A percentile compares a stretch with the other conserved stretches of the same genome.
These are phyloP conservation scores for Forsythia viridissima DNA, from an alignment of 257 asterid species.

Conservation along the genomic window DNA sequence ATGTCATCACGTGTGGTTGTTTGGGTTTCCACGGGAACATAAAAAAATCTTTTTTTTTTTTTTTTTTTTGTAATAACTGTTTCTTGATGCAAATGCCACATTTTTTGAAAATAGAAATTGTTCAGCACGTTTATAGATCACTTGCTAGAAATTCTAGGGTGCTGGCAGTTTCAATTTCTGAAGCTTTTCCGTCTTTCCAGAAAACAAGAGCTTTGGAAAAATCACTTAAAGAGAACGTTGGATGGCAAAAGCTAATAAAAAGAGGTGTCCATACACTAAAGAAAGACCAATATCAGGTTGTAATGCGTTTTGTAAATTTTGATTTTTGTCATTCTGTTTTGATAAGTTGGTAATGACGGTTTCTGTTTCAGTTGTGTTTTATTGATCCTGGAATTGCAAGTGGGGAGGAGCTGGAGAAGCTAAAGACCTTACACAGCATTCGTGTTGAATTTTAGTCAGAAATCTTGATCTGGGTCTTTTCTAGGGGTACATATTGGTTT, in stretches of 20 bases:
- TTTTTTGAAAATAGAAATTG: background rate
- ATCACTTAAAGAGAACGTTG: slow-evolving; percentile 41
- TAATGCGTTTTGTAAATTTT: slow-evolving; percentile 10
- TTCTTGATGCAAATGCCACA: background rate
- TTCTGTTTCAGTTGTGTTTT: slow-evolving; percentile 60
- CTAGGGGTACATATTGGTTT: no score
- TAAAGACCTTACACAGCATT: slow-evolving; percentile 61
- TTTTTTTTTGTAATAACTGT: background rate
- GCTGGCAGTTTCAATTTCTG: background rate
- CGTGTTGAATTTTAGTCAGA: slow-evolving; percentile 50
- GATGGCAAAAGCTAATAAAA: slow-evolving; percentile 84
- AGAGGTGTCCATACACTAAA: slow-evolving; percentile 83
- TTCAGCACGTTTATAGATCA: background rate
- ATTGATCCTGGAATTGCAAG: slow-evolving; percentile 75
- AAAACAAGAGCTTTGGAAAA: slow-evolving; percentile 50
- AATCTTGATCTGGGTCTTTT: slow-evolving; percentile 2
- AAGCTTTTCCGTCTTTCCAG: slow-evolving; percentile 34
- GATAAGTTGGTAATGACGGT: slow-evolving; percentile 4
- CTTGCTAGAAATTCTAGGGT: background rate
- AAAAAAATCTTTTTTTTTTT: background rate
- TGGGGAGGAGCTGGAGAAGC: slow-evolving; percentile 67
- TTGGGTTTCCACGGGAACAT: background rate
- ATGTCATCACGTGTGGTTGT: background rate
- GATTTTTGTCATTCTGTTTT: slow-evolving; percentile 8
- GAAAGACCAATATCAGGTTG: slow-evolving; percentile 79